Conservation (phyloP, 352 stramenopile genomes). For the Phytopythium oedochilum region DNA sequence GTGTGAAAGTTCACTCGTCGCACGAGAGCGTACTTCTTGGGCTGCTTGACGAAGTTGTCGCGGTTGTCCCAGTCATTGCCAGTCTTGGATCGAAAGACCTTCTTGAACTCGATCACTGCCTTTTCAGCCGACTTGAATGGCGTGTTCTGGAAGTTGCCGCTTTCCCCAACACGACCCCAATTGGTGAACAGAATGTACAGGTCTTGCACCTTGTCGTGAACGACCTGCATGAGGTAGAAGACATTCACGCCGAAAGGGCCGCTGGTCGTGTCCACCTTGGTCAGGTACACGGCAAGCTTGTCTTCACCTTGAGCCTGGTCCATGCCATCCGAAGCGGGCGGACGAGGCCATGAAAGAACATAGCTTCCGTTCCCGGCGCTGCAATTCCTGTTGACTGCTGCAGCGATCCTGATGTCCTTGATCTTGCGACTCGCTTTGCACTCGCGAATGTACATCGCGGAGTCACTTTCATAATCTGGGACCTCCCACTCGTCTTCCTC, state of each 20-base stretch:
- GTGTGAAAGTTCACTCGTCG: slow-evolving; percentile 53
- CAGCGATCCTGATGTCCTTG: slow-evolving; percentile 28
- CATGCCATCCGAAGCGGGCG: slow-evolving; percentile 39
- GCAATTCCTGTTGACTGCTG: slow-evolving; percentile 36
- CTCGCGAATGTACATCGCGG: slow-evolving; percentile 27
- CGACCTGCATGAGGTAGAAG: slow-evolving; percentile 72
- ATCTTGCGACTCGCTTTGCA: slow-evolving; percentile 59
- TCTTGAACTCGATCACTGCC: slow-evolving; percentile 66
- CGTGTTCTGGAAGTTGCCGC: slow-evolving; percentile 75
- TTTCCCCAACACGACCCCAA: slow-evolving; percentile 71
- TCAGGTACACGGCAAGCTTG: slow-evolving; percentile 47
- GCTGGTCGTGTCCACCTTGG: slow-evolving; percentile 74
- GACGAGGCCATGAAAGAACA: slow-evolving; percentile 20
- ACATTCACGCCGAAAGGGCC: slow-evolving; percentile 69
- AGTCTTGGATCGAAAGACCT: slow-evolving; percentile 75
- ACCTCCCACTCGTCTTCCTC: background rate
- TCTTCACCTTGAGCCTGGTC: slow-evolving; percentile 62
- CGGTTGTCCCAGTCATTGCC: slow-evolving; percentile 59
- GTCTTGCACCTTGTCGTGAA: slow-evolving; percentile 58
- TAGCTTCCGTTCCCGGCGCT: background rate
- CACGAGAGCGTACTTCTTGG: slow-evolving; percentile 72
- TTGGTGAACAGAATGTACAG: slow-evolving; percentile 80
- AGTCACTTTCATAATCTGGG: background rate
- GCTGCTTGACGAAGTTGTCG: slow-evolving; percentile 49
- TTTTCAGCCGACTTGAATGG: slow-evolving; percentile 49